These are phyloP conservation scores for Sporothrix dimorphospora DNA, from an alignment of 2,329 filamentous ascomycete genomes.

Conservation along the genomic window DNA sequence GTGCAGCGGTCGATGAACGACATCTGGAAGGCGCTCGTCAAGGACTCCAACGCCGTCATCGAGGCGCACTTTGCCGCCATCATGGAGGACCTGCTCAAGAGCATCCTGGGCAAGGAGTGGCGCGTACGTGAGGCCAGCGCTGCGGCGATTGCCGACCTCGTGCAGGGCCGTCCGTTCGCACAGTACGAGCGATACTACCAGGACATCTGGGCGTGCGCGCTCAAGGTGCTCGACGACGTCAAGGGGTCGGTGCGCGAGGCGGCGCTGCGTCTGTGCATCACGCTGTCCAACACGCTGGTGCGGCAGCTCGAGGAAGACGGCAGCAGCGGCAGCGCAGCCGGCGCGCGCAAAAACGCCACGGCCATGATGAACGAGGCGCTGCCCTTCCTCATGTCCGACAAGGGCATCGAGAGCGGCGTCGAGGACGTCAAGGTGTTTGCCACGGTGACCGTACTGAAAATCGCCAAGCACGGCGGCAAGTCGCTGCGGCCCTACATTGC, in stretches of 20 bases:
- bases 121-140: slow-evolving; percentile 90
- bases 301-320: slow-evolving; percentile 77
- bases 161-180: slow-evolving; percentile 75
- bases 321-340: slow-evolving; percentile 50
- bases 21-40: slow-evolving; percentile 96
- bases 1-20: slow-evolving; percentile 96
- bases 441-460: slow-evolving; percentile 79
- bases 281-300: slow-evolving; percentile 81
- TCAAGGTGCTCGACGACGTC: slow-evolving; percentile 94
- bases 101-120: slow-evolving; percentile 90
- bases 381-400: slow-evolving; percentile 86
- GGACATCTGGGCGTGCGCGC: slow-evolving; percentile 80
- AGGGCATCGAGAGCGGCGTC: slow-evolving; percentile 85
- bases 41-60: slow-evolving; percentile 76
- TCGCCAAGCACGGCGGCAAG: slow-evolving; percentile 86
- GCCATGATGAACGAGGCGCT: slow-evolving; percentile 85
- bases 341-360: slow-evolving; percentile 50
- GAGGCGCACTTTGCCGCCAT: slow-evolving; percentile 86
- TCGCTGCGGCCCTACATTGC: slow-evolving; percentile 80
- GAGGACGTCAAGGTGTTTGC: slow-evolving; percentile 86
- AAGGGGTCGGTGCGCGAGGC: slow-evolving; percentile 85
- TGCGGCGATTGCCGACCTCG: slow-evolving; percentile 82
- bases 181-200: slow-evolving; percentile 84
- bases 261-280: slow-evolving; percentile 79
- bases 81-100: slow-evolving; percentile 82